A percentile compares a stretch with the other conserved stretches of the same genome.
Conservation (phyloP, 305 asterid species). For the Ajuga reptans region DNA sequence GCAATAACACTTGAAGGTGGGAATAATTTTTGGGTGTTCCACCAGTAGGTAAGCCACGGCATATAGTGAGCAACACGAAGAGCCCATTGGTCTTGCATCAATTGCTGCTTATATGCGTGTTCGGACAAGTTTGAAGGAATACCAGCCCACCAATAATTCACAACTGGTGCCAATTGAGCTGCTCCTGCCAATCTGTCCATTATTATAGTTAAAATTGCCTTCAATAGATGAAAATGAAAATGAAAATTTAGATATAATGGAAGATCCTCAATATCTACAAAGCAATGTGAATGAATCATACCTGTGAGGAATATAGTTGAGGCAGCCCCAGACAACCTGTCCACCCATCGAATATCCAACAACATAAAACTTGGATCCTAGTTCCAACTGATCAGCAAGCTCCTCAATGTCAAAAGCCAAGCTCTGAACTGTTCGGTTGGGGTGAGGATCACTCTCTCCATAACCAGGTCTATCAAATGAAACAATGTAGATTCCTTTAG, state of each 20-base stretch:
- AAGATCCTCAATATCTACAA: neutral
- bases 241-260: neutral
- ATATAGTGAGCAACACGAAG: constrained; percentile 59
- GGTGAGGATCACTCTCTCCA: constrained; percentile 84
- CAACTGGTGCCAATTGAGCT: constrained; percentile 54
- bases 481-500: constrained; percentile 50
- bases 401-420: constrained; percentile 64
- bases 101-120: constrained; percentile 40
- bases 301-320: constrained; percentile 94
- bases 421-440: constrained; percentile 45
- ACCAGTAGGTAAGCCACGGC: constrained; percentile 81
- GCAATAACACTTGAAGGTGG: constrained; percentile 47
- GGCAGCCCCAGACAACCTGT: constrained; percentile 68
- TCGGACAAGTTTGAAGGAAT: constrained; percentile 55
- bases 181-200: constrained; percentile 70
- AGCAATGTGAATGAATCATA: constrained; percentile 10
- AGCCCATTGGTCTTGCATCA: constrained; percentile 64
- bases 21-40: constrained; percentile 75
- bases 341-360: constrained; percentile 86
- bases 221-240: neutral
- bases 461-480: constrained; percentile 86
- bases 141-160: constrained; percentile 76
- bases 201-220: neutral
- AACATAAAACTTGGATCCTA: constrained; percentile 60
- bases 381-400: constrained; percentile 74